phyloP scores from a whole-genome alignment of 2,329 filamentous ascomycete genomes.

The Aspergillus quadrilineatus region DNA sequence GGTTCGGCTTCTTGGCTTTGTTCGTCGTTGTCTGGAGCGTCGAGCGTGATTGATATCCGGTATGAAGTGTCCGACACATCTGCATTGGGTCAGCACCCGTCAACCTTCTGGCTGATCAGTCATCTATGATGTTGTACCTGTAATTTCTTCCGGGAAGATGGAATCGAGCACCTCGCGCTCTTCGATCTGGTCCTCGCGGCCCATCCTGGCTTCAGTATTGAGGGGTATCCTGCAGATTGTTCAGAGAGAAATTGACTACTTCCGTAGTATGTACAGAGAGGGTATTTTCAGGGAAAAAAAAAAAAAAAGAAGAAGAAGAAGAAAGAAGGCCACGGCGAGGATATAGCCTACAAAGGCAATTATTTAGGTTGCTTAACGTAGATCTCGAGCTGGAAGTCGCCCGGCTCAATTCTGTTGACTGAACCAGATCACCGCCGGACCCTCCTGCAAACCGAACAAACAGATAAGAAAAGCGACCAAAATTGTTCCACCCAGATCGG shows the following conservation, averaged over 20 bases:
- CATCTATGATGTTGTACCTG: conserved; percentile 56
- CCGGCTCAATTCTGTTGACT: conserved; percentile 15
- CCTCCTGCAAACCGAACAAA: conserved; percentile 45
- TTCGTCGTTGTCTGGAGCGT: conserved; percentile 67
- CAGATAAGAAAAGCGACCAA: conserved; percentile 33
- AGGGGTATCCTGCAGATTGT: conserved; percentile 25
- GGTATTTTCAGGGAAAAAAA: not conserved
- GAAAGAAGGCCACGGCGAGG: not conserved
- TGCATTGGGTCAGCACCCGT: conserved; percentile 34
- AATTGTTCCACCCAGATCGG: conserved; percentile 26
- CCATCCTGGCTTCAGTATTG: conserved; percentile 40
- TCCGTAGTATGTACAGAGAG: not conserved
- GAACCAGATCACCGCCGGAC: conserved; percentile 25
- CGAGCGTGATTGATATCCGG: conserved; percentile 80
- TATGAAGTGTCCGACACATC: conserved; percentile 90
- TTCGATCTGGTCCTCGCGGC: conserved; percentile 82
- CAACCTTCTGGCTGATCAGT: not conserved
- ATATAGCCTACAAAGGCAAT: not conserved
- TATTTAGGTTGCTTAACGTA: not conserved
- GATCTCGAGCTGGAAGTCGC: conserved; percentile 7
- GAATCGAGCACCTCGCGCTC: conserved; percentile 97
- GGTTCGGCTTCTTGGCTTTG: conserved; percentile 54
- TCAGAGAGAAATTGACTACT: not conserved
- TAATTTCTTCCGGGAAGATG: conserved; percentile 97
- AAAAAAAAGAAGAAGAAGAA: too few relatives aligned